Conservation (phyloP, 2,329 filamentous ascomycete species). For the Xylariaceae sp. region DNA sequence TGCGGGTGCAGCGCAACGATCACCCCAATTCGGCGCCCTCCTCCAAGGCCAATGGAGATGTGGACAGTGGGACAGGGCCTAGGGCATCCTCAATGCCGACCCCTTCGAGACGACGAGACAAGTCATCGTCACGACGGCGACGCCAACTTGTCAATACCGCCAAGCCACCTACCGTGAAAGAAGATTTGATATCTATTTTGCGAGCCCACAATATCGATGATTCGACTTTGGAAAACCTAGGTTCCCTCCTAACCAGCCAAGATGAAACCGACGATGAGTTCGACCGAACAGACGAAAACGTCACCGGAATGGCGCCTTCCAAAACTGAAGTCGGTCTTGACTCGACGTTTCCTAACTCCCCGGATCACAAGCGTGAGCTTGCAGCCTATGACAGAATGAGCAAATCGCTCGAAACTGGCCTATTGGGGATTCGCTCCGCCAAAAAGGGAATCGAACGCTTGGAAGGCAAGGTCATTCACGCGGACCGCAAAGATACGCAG, state of each 20-base stretch:
- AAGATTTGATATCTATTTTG: conserved; percentile 54
- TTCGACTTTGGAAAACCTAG: conserved; percentile 58
- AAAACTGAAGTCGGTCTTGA: conserved; percentile 30
- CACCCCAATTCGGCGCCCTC: conserved; percentile 5
- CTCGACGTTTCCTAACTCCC: conserved; percentile 20
- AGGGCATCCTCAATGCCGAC: conserved; percentile 30
- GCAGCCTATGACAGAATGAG: conserved; percentile 49
- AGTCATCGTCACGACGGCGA: conserved; percentile 43
- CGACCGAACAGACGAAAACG: conserved; percentile 14
- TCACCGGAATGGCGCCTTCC: conserved; percentile 25
- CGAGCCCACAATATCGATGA: conserved; percentile 55
- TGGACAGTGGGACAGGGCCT: conserved; percentile 11
- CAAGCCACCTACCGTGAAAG: conserved; percentile 52
- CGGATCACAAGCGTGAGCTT: conserved; percentile 40
- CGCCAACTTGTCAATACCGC: conserved; percentile 53
- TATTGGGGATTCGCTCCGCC: conserved; percentile 49
- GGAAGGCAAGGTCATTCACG: conserved; percentile 48
- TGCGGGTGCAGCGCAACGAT: conserved; percentile 28
- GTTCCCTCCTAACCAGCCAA: conserved; percentile 45
- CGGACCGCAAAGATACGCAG: conserved; percentile 29
- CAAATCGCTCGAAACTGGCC: conserved; percentile 49
- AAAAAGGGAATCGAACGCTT: conserved; percentile 59
- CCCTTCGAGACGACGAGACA: conserved; percentile 23
- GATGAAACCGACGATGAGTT: conserved; percentile 31
- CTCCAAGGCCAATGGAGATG: conserved; percentile 14